Evolutionary conservation across 768 basidiomycete genomes (phyloP), one percentile per base, ranked within the genome.

Genomic region (Phanerochaete carnosa): DNA sequence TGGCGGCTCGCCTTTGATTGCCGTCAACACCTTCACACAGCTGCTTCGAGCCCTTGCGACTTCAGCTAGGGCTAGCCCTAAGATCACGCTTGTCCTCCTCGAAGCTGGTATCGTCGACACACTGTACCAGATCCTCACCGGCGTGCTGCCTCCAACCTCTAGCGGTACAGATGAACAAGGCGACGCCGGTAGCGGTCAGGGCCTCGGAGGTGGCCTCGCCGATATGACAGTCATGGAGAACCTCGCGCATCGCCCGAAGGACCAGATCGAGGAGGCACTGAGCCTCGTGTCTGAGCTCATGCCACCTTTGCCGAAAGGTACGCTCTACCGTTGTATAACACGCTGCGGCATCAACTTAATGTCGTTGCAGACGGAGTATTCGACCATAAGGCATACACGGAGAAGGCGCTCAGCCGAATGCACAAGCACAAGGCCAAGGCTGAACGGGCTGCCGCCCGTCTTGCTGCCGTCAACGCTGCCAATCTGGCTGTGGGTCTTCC

Each of bases 141-240:
- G 97, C 22, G 94, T 98, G 25, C 72, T 96, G 1, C 94, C 96
- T 7, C 86, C 94, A 1, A 70, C 82, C 2, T 76, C 79, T 32
- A 76, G 79, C 30, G 81, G 74, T 51, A 75, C 79, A 28, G 77
- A 81, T 47, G 86, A 88, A 61, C 85, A 89, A 70, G 88, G 87
- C 4, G 80, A 79, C 63, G 80, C 83, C 0, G 72, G 65, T 7
- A 80, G 78, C 28, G 88, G 90, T 0, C 92, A 94, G 73, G 92
- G 92, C 12, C 75, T 95, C 1, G 91, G 92, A 29, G 93, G 92
- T 47, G 92, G 94, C 29, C 75, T 95, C 3, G 94, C 93, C 19
- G 95, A 98, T 70, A 95, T 98, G 93, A 90, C 94, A 7, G 94
- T 99, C 28, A 93, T 98, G 88, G 93, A 98, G 75, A 98, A 96